phyloP scores from a whole-genome alignment of 176 grass and related monocot genomes.

The Avena sativa region DNA sequence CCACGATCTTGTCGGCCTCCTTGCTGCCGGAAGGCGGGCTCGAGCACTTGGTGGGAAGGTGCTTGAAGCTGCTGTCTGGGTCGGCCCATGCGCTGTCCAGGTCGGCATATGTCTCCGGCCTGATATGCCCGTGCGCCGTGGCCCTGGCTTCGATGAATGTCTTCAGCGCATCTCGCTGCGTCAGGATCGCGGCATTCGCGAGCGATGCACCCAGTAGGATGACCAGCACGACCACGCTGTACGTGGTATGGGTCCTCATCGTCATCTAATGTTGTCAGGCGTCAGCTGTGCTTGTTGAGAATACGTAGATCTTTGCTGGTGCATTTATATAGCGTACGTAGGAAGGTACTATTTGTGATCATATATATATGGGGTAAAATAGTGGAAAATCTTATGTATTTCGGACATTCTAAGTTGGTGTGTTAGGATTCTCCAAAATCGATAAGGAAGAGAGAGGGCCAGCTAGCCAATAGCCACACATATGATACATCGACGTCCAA shows the following conservation, averaged over 20 bases:
- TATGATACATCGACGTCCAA: neutral
- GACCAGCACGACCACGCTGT: neutral
- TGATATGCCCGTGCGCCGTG: too few relatives aligned
- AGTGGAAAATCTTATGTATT: too few relatives aligned
- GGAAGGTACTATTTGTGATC: too few relatives aligned
- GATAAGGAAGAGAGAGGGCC: neutral
- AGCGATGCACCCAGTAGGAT: neutral
- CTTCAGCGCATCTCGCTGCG: neutral
- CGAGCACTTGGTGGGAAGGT: slow-evolving; percentile 1
- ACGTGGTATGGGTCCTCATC: neutral
- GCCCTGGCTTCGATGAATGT: neutral
- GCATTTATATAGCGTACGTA: neutral
- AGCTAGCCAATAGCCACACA: neutral
- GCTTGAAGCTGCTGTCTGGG: neutral
- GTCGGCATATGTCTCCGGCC: neutral
- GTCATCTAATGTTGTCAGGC: neutral
- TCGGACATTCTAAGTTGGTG: neutral
- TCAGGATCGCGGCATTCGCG: neutral
- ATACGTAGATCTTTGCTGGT: neutral
- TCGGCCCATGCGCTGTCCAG: neutral
- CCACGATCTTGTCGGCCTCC: slow-evolving; percentile 41
- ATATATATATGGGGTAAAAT: neutral
- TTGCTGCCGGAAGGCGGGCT: slow-evolving; percentile 36
- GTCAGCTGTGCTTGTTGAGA: neutral
- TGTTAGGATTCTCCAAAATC: slow-evolving; percentile 4